Conservation (phyloP, 768 basidiomycete species). For the Tubosaeta brunneosetosa region DNA sequence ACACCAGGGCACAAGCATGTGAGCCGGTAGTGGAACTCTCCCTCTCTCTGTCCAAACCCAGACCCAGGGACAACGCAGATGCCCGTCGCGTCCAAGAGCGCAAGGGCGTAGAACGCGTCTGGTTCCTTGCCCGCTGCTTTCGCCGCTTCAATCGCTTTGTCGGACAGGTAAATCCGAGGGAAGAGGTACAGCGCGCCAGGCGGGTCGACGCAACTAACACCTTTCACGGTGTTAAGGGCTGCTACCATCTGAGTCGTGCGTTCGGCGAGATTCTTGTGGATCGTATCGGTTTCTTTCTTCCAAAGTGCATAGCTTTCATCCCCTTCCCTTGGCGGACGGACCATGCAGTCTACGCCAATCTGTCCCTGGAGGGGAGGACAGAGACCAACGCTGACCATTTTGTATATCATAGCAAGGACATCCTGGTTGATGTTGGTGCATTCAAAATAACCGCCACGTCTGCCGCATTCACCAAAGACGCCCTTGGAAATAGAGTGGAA, state of each 20-base stretch:
- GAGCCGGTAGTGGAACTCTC: slow-evolving; percentile 85
- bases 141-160: slow-evolving; percentile 71
- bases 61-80: slow-evolving; percentile 93
- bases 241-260: slow-evolving; percentile 71
- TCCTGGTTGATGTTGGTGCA: slow-evolving; percentile 75
- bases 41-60: slow-evolving; percentile 91
- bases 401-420: slow-evolving; percentile 85
- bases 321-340: slow-evolving; percentile 80
- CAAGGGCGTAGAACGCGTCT: slow-evolving; percentile 85
- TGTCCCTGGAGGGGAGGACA: slow-evolving; percentile 91
- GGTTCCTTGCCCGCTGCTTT: slow-evolving; percentile 67
- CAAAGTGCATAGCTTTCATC: slow-evolving; percentile 73
- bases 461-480: slow-evolving; percentile 91
- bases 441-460: slow-evolving; percentile 97
- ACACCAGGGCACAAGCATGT: slow-evolving; percentile 95
- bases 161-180: slow-evolving; percentile 73
- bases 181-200: slow-evolving; percentile 94
- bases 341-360: slow-evolving; percentile 90
- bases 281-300: slow-evolving; percentile 78
- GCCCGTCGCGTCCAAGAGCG: slow-evolving; percentile 80
- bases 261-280: slow-evolving; percentile 66
- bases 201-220: slow-evolving; percentile 86
- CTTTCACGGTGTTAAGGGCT: slow-evolving; percentile 76
- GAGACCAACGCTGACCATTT: slow-evolving; percentile 88
- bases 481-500: slow-evolving; percentile 99